Evolutionary conservation across 495 filamentous ascomycete species (phyloP), one percentile per base, ranked within the genome.

Genomic region (Neurospora sp.): DNA sequence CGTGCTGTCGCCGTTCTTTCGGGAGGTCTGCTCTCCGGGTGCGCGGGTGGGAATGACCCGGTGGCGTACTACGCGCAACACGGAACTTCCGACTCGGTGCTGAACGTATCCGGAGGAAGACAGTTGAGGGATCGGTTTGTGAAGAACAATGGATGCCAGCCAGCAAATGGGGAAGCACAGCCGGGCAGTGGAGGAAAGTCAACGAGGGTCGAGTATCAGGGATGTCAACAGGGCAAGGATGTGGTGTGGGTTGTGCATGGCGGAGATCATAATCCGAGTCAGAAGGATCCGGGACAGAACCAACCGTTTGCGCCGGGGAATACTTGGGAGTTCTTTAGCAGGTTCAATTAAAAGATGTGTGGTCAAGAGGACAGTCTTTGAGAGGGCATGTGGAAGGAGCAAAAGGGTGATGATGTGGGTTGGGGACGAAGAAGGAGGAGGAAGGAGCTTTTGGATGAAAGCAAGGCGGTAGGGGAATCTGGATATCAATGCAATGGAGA

Each of bases 21-120:
- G 2, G 85, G 77, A 6, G 70, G 48, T 5, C 12, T 53, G 10
- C 71, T 78, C 5, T 75, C 80, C 71, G 83, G 84, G 8, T 86
- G 84, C 74, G 69, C 70, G 8, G 82, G 81, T 2, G 83, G 84
- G n/a, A 80, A 72, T 27, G 75, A 82, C 18, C 83, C 85, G 10
- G 79, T 86, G 7, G 83, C 83, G 1, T 86, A 83, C 75, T 82
- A 84, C 61, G 82, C 74, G 5, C 80, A 83, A 69, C 84, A 86
- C 72, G 85, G 85, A 12, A 78, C 80, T 1, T 5, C 40, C 11
- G 85, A 86, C 69, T 69, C 69, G 18, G 82, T 85, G 3, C 77
- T 86, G 27, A 78, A 79, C 20, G 77, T 86, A 14, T 72, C 76
- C 0, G 73, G 71, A 0, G 84, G 81, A n/a, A 74, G 81, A 11